phyloP scores from a whole-genome alignment of 768 basidiomycete genomes.

The Clitopilus passeckerianus region DNA sequence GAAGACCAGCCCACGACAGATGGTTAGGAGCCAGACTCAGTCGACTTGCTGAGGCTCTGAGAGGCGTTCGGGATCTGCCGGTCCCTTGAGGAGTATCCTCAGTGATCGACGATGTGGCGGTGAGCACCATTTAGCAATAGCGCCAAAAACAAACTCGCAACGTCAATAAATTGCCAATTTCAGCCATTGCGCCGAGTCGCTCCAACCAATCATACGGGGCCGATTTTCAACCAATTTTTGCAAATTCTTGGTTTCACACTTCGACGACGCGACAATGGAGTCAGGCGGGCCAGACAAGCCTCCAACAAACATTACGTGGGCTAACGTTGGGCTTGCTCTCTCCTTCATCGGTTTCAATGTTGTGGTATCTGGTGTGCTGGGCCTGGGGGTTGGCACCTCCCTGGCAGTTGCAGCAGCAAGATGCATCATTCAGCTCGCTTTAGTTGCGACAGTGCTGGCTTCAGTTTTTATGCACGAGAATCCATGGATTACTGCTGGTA shows the following conservation, averaged over 20 bases:
- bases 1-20: too few relatives aligned
- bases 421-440: constrained; percentile 73
- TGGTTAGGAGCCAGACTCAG: too few relatives aligned
- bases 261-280: neutral
- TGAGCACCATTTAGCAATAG: too few relatives aligned
- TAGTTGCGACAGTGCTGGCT: constrained; percentile 68
- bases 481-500: constrained; percentile 68
- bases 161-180: neutral
- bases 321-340: constrained; percentile 73
- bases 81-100: too few relatives aligned
- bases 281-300: neutral
- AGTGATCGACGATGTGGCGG: too few relatives aligned
- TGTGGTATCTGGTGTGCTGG: constrained; percentile 56
- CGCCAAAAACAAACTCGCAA: neutral
- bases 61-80: too few relatives aligned
- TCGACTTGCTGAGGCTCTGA: too few relatives aligned
- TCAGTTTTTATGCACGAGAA: constrained; percentile 73
- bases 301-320: constrained; percentile 43
- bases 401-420: constrained; percentile 69
- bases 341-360: constrained; percentile 74
- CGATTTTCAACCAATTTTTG: neutral
- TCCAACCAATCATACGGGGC: neutral
- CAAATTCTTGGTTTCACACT: neutral
- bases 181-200: neutral
- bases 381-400: constrained; percentile 67